phyloP scores from a whole-genome alignment of 805 yeast species.

The Candida xyloterini region DNA sequence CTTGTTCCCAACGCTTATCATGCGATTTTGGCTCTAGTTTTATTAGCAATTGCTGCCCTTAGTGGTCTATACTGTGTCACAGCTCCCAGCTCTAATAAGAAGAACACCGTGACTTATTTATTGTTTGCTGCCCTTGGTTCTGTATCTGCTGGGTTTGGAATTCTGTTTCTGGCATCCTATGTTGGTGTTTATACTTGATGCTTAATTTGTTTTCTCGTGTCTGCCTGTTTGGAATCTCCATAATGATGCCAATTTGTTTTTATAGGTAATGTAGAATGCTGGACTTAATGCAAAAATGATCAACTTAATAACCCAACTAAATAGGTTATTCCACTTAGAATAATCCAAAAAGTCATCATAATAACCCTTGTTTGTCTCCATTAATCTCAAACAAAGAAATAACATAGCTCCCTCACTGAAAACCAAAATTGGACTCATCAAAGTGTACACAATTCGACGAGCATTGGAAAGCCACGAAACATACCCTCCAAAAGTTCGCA shows the following conservation, averaged over 20 bases:
- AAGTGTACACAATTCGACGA: slow-evolving; percentile 15
- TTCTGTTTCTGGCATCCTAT: slow-evolving; percentile 28
- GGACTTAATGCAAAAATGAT: slow-evolving; percentile 22
- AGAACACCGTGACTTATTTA: slow-evolving; percentile 10
- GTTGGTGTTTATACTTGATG: slow-evolving; percentile 32
- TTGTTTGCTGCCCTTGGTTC: slow-evolving; percentile 22
- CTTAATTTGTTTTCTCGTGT: slow-evolving; percentile 2
- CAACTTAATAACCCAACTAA: slow-evolving; percentile 10
- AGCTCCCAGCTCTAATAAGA: slow-evolving; percentile 1
- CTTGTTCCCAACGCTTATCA: slow-evolving; percentile 17
- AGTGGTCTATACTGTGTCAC: slow-evolving; percentile 9
- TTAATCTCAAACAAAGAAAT: slow-evolving; percentile 21
- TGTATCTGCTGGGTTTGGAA: slow-evolving; percentile 28
- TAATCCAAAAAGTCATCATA: slow-evolving; percentile 17
- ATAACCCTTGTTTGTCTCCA: slow-evolving; percentile 19
- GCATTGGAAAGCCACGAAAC: slow-evolving; percentile 17
- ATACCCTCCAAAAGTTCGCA: slow-evolving; percentile 23
- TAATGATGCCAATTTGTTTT: slow-evolving; percentile 15
- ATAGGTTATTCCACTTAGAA: slow-evolving; percentile 13
- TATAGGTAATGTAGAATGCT: slow-evolving; percentile 24
- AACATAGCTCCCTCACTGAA: slow-evolving; percentile 22
- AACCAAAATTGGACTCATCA: slow-evolving; percentile 23
- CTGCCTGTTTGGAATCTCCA: slow-evolving; percentile 9
- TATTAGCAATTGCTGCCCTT: slow-evolving; percentile 12
- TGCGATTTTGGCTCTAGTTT: slow-evolving; percentile 15